phyloP scores from a whole-genome alignment of 129 eudicot genomes.

The Deinandra increscens region DNA sequence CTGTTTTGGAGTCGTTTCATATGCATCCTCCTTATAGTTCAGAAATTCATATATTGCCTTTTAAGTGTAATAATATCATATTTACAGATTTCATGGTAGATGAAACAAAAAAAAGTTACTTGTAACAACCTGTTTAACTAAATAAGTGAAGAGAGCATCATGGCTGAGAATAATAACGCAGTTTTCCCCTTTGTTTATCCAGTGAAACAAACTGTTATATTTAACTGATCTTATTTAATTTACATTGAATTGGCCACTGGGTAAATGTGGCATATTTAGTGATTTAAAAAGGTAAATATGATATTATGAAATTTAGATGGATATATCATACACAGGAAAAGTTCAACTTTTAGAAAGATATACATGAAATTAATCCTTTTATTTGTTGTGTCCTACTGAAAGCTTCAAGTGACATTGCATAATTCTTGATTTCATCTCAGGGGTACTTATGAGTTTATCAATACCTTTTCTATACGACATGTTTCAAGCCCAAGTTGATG shows the following conservation, averaged over 20 bases:
- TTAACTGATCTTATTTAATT: not conserved
- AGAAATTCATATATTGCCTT: not conserved
- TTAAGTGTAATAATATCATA: not conserved
- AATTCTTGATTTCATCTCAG: slow-evolving; percentile 35
- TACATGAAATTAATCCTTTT: not conserved
- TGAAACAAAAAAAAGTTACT: not conserved
- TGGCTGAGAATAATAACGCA: not conserved
- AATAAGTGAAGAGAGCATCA: not conserved
- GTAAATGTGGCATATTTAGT: not conserved
- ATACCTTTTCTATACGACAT: slow-evolving; percentile 68
- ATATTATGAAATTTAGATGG: not conserved
- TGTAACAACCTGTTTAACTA: not conserved
- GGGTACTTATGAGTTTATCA: slow-evolving; percentile 64
- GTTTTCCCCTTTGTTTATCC: not conserved
- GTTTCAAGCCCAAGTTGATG: slow-evolving; percentile 70
- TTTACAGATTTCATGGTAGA: not conserved
- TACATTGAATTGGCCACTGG: not conserved
- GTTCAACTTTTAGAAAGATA: not conserved
- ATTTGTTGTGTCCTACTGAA: not conserved
- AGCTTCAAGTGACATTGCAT: slow-evolving; percentile 15
- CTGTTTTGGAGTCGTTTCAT: not conserved
- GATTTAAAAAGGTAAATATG: not conserved
- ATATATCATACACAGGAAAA: not conserved
- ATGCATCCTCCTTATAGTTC: not conserved
- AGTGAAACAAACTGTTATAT: not conserved